Evolutionary conservation across 305 asterid genomes (phyloP).

Genomic region (Fraxinus latifolia): DNA sequence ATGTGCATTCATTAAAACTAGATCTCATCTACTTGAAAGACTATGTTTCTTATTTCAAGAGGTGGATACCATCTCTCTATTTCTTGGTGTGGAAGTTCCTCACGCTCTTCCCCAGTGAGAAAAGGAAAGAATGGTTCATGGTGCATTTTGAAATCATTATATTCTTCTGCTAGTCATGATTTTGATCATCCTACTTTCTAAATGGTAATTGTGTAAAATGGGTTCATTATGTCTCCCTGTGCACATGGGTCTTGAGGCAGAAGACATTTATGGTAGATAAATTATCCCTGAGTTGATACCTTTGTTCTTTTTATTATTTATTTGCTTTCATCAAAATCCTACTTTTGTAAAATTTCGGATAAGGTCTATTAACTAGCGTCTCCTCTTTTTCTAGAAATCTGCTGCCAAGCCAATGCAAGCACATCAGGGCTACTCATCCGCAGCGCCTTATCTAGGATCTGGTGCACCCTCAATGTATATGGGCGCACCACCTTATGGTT

Average conservation of each 20-base stretch:
- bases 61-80: background rate
- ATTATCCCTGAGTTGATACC: background rate
- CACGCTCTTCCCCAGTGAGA: background rate
- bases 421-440: conserved; percentile 66
- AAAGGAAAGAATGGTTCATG: background rate
- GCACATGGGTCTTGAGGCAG: background rate
- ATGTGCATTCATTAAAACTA: background rate
- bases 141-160: background rate
- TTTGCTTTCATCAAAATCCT: conserved; percentile 1
- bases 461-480: conserved; percentile 80
- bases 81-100: background rate
- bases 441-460: conserved; percentile 65
- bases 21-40: background rate
- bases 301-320: background rate
- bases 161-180: background rate
- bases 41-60: background rate
- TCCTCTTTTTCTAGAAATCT: conserved; percentile 48
- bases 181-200: background rate
- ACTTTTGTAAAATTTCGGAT: background rate
- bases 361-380: background rate
- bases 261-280: background rate
- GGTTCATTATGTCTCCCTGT: background rate
- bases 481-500: conserved; percentile 78
- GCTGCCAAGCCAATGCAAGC: conserved; percentile 65
- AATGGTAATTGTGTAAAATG: background rate